Conservation (phyloP, 345 rosid species). For the Melaleuca alternifolia region DNA sequence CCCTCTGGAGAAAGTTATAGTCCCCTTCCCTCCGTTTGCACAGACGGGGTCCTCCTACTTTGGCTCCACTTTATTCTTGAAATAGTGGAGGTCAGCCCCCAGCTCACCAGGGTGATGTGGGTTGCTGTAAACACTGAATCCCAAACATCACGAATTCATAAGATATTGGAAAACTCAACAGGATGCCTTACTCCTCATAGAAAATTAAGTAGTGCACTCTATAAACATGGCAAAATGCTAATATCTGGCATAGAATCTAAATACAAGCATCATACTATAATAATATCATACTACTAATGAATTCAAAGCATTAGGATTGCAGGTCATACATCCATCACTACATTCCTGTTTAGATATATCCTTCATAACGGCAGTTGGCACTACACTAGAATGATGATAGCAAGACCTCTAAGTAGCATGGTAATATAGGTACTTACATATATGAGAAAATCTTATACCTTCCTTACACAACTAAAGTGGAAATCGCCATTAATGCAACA, state of each 20-base stretch:
- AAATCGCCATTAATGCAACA: not conserved
- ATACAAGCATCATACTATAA: not conserved
- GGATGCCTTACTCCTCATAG: not conserved
- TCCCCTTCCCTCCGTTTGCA: conserved; percentile 90
- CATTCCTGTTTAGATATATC: not conserved
- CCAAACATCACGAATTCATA: not conserved
- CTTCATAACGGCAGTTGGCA: not conserved
- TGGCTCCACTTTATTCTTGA: conserved; percentile 77
- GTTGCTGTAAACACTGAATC: conserved; percentile 60
- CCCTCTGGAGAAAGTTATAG: conserved; percentile 28
- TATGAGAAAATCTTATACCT: not conserved
- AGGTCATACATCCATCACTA: not conserved
- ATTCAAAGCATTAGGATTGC: not conserved
- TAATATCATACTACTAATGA: not conserved
- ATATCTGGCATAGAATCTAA: not conserved
- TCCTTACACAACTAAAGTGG: not conserved
- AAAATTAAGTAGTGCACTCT: not conserved
- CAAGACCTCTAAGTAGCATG: not conserved
- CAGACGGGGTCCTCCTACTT: conserved; percentile 95
- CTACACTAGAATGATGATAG: not conserved
- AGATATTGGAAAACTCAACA: not conserved
- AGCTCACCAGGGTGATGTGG: conserved; percentile 51
- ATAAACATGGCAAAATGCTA: not conserved
- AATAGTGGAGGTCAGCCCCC: conserved; percentile 72
- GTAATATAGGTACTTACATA: no score